Conservation (phyloP, 441 rosid genomes). For the Adansonia gregorii region DNA sequence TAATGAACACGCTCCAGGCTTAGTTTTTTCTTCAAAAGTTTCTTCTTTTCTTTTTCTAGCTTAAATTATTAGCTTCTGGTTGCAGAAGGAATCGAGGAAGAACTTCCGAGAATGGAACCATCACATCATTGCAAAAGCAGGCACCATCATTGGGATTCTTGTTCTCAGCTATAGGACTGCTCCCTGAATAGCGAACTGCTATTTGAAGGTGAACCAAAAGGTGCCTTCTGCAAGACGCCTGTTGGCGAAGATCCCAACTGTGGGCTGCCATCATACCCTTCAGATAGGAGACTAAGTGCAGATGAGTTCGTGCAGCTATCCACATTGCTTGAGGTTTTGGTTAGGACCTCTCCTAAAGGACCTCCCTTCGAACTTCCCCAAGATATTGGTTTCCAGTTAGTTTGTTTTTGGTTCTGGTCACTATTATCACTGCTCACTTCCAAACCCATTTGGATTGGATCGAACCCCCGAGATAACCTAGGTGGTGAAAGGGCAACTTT, state of each 20-base stretch:
- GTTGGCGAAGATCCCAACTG: conserved; percentile 66
- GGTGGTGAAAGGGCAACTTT: conserved; percentile 55
- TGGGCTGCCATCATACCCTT: conserved; percentile 59
- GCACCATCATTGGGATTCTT: no score
- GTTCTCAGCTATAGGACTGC: no score
- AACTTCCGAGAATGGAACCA: no score
- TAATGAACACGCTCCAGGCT: background rate
- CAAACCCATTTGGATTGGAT: conserved; percentile 54
- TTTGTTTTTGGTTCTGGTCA: conserved; percentile 51
- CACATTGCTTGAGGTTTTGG: conserved; percentile 36
- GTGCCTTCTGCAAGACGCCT: conserved; percentile 71
- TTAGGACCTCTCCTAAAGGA: conserved; percentile 53
- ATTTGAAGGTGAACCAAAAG: conserved; percentile 69
- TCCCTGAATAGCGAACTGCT: conserved; percentile 33
- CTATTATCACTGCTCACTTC: conserved; percentile 41
- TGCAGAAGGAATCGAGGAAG: no score
- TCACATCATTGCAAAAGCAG: no score
- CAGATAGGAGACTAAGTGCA: conserved; percentile 42
- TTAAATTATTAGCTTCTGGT: conserved; percentile 6
- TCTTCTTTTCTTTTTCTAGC: background rate
- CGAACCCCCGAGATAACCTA: conserved; percentile 54
- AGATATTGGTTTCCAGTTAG: conserved; percentile 67
- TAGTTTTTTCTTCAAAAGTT: background rate
- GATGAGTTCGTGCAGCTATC: conserved; percentile 41
- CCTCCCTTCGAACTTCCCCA: conserved; percentile 58